Evolutionary conservation across 768 basidiomycete genomes (phyloP), one percentile per base, ranked within the genome.

Genomic region (Neoboletus subvelutipes): DNA sequence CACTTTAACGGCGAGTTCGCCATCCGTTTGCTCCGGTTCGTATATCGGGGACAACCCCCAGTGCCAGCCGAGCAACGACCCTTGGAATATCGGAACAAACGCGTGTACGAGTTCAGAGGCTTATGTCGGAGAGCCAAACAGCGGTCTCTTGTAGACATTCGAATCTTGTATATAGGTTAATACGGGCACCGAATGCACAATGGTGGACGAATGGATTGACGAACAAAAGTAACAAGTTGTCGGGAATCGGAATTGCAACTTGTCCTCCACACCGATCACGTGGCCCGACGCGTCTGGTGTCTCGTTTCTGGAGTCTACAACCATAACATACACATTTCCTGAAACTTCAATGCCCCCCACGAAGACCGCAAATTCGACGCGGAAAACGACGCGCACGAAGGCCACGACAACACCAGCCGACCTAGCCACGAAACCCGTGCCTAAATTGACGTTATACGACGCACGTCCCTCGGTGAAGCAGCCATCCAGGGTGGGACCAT

Each of bases 381-480:
- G 61, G 15, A 63, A 49, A 46, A 59, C 52, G 33, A 64, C 59
- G 9, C 50, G 61, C n/a, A 56, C 55, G 34, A 67, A 60, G 45
- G 7, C 29, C 3, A 55, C n/a, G 31, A 64, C 29, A 17, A 37
- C 33, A 26, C 20, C 41, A 20, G 34, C 58, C 8, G 45, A 52
- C 37, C 24, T 45, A 5, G 40, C 28, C 20, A 52, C 54, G 50
- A 72, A 70, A 45, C 57, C 72, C 43, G 64, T 57, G 11, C 56
- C 72, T 29, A 67, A 59, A 31, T 62, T 73, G 20, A 66, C 56
- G 12, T 59, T 76, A 42, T 64, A 70, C 7, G 67, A 66, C 46
- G 56, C 47, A 26, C 46, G 50, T 43, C 74, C 74, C 46, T 67
- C 72, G 1, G 28, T 8, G 41, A 76, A 75, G 62, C 60, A 59